Base-by-base conservation (phyloP, 257 asterid genomes). In the Capsicum baccatum region DNA sequence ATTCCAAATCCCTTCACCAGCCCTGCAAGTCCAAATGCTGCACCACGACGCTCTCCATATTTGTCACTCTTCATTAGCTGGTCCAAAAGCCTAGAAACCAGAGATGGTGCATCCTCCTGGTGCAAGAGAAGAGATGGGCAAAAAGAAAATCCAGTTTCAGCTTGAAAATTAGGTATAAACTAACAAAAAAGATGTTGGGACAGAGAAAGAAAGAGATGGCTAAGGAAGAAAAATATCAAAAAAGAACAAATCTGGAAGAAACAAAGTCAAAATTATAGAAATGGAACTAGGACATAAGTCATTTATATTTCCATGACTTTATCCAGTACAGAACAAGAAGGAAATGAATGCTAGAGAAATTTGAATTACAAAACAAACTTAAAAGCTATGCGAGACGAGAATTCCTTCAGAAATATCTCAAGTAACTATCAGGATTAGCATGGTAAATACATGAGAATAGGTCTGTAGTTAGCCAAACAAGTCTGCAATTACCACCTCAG, bases 21-120 rank as follows among this genome's bases (percentile, higher is more conserved):
- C 63, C 99, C 99, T 85, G 98, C 98, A 76, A 94, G 92, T 79
- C 99, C 99, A 94, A 96, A 96, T 37, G 99, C 99, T 60, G 98
- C 99, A 86, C 99, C 99, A 79, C 99, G 99, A 67, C 99, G 98
- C 86, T 96, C 98, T 89, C 99, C 99, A 83, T 96, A 96, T 90
- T 92, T 96, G 86, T 96, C 99, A 88, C 94, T 94, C 91, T 92
- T 96, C 99, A 93, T 91, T 87, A 96, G 89, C 90, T 91, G 93
- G 91, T 85, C 92, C 85, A 96, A 92, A 91, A 96, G 90, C 84
- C 92, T 90, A 84, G 97, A 96, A 88, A 94, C 89, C 83, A 96
- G 97, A 86, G 91, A 87, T 59, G 89, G 93, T 82, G 95, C 99
- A 88, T 94, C 98, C 78, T 96, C 99, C 98, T 96, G 90, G 56